Evolutionary conservation across 257 asterid genomes (phyloP), one percentile per base, ranked within the genome.

Genomic region (Penstemon eatonii): DNA sequence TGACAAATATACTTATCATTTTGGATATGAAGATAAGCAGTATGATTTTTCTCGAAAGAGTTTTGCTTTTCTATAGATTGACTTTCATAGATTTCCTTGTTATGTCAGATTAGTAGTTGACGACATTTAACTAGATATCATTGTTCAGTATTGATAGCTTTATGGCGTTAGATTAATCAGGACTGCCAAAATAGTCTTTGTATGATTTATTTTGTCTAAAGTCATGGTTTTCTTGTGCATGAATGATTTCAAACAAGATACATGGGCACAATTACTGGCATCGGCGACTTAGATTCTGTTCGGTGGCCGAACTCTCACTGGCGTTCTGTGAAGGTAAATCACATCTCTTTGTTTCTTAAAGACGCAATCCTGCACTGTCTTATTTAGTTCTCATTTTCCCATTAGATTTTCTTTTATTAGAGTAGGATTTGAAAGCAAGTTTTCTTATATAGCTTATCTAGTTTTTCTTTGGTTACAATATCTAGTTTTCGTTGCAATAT

Each of bases 271-370:
- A 86, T 92, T 65, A 92, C 98, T 65, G 98, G 96, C 51, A 88
- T 92, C 65, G 90, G 96, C n/a, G 98, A 90, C 84, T 79, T 88
- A 58, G 98, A 92, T 78, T 78, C 92, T 53, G 96, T 84, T 72
- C 97, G 98, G 68, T 92, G 98, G 98, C 78, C 87, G 37, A 92
- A 90, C 64, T 92, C 98, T 71, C 97, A 92, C 79, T 92, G 98
- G 98, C 90, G 97, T 47, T 92, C 98, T 60, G 96, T 90, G 50
- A 92, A 92, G 96, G 98, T 92, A 74, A 72, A 56, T 38, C 13
- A 5, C 53, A 12, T 72, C 49, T 37, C 58, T 69, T 19, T 8
- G 9, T 12, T 60, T 40, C 66, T 45, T 39, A 60, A 38, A 43
- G 44, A 61, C 37, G 18, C 11, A 49, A 11, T 15, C 43, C 42